Base-by-base conservation (phyloP, 2,329 filamentous ascomycete genomes). In the Phaeosphaeriaceae sp. region DNA sequence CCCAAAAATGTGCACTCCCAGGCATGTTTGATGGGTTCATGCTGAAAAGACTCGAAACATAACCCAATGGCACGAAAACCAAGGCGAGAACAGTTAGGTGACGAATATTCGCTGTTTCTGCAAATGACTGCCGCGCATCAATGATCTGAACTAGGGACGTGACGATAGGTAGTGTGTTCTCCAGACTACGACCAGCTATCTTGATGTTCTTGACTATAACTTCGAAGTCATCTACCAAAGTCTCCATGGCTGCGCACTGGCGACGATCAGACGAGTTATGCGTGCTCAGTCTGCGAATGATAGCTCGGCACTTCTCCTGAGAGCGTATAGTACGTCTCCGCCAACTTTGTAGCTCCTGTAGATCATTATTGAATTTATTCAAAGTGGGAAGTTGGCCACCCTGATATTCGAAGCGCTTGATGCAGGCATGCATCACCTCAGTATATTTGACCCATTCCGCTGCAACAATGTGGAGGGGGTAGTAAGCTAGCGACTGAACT, bases 291-390 rank as follows among this genome's bases (percentile, higher is more conserved):
- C 54, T 42, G 8, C 50, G 52, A 11, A 53, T 36, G 0, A 58
- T 37, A 4, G 43, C n/a, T 11, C 35, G 21, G 3, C 59, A 21
- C 21, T 63, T 63, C 11, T 57, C 33, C 15, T 56, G 52, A 2
- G 61, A 61, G 2, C 46, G 36, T 47, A 62, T 57, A 36, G 35
- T 58, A 3, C 64, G 51, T 4, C 60, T 45, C 12, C 61, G 52
- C 64, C 64, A 67, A 18, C 56, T 44, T 37, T 65, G 61, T 9
- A 67, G 44, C 15, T 50, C 49, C 7, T 52, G 46, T 1, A 65
- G 43, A 18, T 62, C 58, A 3, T 41, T 49, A 26, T 64, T 55
- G 42, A 67, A 51, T 16, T 52, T 46, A 7, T 61, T 26, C 11
- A 26, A 3, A 8, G 23, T 26, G 7, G 50, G 12, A 61, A 42